Percentiles rank a stretch among this genome's conserved stretches.
Evolutionary conservation across 352 stramenopile genomes (phyloP).

Genomic region (Globisporangium canariense): DNA sequence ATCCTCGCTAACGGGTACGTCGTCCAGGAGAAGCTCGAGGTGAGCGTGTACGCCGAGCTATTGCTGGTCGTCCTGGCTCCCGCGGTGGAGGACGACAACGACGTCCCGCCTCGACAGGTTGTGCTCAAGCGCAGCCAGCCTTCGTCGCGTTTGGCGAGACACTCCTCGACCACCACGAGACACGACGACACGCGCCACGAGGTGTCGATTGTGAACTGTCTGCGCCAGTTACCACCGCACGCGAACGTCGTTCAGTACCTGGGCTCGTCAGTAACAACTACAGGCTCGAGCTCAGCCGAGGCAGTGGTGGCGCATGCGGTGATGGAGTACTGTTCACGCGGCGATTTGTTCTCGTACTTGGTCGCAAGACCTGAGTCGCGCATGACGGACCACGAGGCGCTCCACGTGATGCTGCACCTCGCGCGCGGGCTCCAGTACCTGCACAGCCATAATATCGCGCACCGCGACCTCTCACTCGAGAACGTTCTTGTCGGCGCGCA

Average conservation of each 20-base stretch:
- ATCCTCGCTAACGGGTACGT: neutral
- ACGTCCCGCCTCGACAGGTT: neutral
- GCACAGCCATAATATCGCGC: slow-evolving; percentile 22
- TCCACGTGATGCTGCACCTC: neutral
- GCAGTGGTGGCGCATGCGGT: too few species aligned
- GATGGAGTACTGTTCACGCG: too few species aligned
- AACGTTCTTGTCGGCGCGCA: slow-evolving; percentile 41
- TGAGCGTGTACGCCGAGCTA: neutral
- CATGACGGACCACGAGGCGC: too few species aligned
- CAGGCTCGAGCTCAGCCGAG: too few species aligned
- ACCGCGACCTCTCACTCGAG: slow-evolving; percentile 57
- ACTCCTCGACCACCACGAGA: too few species aligned
- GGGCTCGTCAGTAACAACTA: too few species aligned
- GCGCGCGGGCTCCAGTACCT: slow-evolving; percentile 4
- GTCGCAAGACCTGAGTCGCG: too few species aligned
- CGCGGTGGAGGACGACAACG: neutral
- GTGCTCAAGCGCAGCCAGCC: neutral
- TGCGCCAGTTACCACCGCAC: too few species aligned
- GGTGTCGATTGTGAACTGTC: too few species aligned
- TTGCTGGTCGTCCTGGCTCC: neutral
- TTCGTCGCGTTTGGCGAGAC: neutral
- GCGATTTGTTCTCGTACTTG: too few species aligned
- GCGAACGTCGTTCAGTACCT: too few species aligned
- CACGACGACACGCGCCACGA: too few species aligned
- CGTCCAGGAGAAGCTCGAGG: neutral